Conservation (phyloP, 1,284 basidiomycete genomes). For the Thecaphora frezii region DNA sequence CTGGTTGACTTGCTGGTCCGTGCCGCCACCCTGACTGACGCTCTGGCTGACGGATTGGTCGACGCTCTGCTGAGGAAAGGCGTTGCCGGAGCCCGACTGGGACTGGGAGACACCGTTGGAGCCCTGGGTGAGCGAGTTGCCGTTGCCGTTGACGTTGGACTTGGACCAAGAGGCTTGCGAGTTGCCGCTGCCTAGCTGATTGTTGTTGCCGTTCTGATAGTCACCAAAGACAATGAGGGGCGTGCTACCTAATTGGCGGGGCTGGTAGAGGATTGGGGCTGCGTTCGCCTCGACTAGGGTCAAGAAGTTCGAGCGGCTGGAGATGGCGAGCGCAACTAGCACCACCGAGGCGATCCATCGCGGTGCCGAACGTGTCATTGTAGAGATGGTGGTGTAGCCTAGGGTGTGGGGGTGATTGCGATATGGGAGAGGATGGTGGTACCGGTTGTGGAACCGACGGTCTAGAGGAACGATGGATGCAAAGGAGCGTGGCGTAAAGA, state of each 20-base stretch:
- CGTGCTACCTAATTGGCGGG: slow-evolving; percentile 5
- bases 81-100: slow-evolving; percentile 11
- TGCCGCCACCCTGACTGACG: too few species aligned
- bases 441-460: too few species aligned
- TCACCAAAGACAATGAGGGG: slow-evolving; percentile 20
- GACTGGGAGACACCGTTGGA: slow-evolving; percentile 13
- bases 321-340: neutral
- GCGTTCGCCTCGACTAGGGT: too few species aligned
- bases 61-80: neutral
- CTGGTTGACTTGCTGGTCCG: neutral
- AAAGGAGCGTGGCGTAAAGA: too few species aligned
- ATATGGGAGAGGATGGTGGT: too few species aligned
- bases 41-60: neutral
- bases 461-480: too few species aligned
- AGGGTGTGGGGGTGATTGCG: too few species aligned
- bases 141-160: slow-evolving; percentile 18
- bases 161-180: slow-evolving; percentile 10
- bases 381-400: too few species aligned
- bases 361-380: too few species aligned
- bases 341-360: too few species aligned
- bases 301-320: too few species aligned
- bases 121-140: slow-evolving; percentile 18
- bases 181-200: slow-evolving; percentile 17
- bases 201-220: slow-evolving; percentile 17
- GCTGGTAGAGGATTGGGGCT: neutral